Percentiles rank a stretch among this genome's conserved stretches.
Conservation (phyloP, 495 filamentous ascomycete genomes). For the Xylaria flabelliformis region DNA sequence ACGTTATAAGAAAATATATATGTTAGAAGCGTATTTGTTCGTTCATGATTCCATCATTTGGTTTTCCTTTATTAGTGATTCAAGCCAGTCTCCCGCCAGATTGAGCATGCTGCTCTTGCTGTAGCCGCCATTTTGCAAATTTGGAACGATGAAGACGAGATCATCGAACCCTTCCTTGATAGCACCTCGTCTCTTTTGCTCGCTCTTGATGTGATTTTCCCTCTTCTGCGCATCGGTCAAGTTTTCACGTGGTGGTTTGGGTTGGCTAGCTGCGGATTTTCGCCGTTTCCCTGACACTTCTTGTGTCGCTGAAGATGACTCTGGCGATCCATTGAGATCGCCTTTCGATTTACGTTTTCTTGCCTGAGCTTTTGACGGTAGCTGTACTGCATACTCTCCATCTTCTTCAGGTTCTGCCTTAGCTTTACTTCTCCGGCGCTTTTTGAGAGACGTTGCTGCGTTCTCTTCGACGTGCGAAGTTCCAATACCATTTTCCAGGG, state of each 20-base stretch:
- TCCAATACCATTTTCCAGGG: conserved; percentile 29
- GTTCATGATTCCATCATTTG: conserved; percentile 48
- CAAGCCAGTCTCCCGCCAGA: conserved; percentile 75
- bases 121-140: conserved; percentile 69
- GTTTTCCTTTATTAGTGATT: conserved; percentile 73
- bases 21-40: conserved; percentile 34
- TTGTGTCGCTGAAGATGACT: conserved; percentile 37
- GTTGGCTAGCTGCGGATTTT: conserved; percentile 33
- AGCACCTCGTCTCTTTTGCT: conserved; percentile 81
- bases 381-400: conserved; percentile 26
- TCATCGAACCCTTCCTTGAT: conserved; percentile 82
- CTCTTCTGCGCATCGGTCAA: conserved; percentile 84
- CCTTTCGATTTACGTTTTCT: conserved; percentile 48
- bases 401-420: conserved; percentile 39
- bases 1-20: conserved; percentile 16
- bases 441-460: conserved; percentile 47
- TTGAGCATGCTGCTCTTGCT: conserved; percentile 81
- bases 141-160: conserved; percentile 72
- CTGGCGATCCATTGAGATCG: conserved; percentile 35
- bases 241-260: conserved; percentile 71
- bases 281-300: conserved; percentile 37
- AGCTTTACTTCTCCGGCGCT: conserved; percentile 57
- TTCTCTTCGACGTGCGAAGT: conserved; percentile 47
- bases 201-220: conserved; percentile 86
- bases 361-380: conserved; percentile 28